Evolutionary conservation across 2,329 filamentous ascomycete species (phyloP), one percentile per base, ranked within the genome.

Genomic region (Coniochaeta sp.): DNA sequence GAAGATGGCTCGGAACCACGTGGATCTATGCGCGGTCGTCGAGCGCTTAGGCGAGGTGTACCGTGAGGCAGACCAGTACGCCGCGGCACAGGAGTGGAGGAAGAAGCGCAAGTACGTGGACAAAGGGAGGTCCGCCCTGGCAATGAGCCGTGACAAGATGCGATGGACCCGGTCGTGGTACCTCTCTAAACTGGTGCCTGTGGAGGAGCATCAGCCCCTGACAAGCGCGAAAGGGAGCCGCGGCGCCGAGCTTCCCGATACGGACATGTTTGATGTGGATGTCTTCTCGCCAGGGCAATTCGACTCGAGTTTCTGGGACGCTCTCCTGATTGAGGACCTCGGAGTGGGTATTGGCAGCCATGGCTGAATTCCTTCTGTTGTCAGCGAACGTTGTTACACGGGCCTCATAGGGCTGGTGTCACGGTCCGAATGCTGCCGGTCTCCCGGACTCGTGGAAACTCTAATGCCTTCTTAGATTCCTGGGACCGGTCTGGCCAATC

Each of bases 81-180:
- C 65, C 1, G 49, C 51, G 4, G 49, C 57, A 0, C 52, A 59
- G 1, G 60, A 58, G 3, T 58, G 63, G 9, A 56, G 61, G 14
- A 52, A 56, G 48, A 56, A 60, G 55, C 52, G 53, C 24, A 53
- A 57, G 13, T 61, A 52, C 28, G 22, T 56, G 13, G 60, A 65
- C 10, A 65, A 66, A 2, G 65, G 62, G 2, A 63, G 60, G 28
- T 60, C 63, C 7, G 54, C 65, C 1, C 59, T 69, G 50, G 51
- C 59, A 1, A 63, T 65, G 40, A 66, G 65, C 28, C 61, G 61
- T 33, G 66, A 66, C 49, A 71, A 69, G 52, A 50, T 70, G 6
- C 60, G 65, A 1, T 72, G 70, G 70, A 67, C 73, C 14, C 56
- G 65, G 16, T 64, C 68, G n/a, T 73, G 71, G 71, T 72, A 66